phyloP scores from a whole-genome alignment of 257 asterid species.

The Nicotiana otophora region DNA sequence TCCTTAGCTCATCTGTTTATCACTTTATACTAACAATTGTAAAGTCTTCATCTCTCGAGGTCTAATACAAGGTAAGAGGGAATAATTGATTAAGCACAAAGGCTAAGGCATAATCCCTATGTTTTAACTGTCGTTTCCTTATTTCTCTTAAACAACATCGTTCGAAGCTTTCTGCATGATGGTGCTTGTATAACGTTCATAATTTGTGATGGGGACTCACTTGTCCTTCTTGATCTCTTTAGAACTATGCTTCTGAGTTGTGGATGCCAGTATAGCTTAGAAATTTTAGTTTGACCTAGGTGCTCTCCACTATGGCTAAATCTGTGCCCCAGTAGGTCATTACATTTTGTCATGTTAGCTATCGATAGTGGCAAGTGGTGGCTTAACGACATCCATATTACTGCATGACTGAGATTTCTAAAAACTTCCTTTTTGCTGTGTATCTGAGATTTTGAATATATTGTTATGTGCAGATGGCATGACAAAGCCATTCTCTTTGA shows the following conservation, averaged over 20 bases:
- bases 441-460: neutral
- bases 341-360: neutral
- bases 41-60: neutral
- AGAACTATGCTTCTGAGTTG: neutral
- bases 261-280: neutral
- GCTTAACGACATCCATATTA: neutral
- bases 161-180: neutral
- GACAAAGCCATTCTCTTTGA: conserved; percentile 87
- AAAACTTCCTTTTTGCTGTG: neutral
- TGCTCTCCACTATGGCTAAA: neutral
- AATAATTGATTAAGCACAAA: neutral
- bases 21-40: neutral
- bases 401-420: neutral
- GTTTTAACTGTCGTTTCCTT: neutral
- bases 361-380: neutral
- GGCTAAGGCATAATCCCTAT: neutral
- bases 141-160: neutral
- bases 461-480: conserved; percentile 65
- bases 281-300: neutral
- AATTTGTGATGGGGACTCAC: neutral
- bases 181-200: neutral
- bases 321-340: neutral
- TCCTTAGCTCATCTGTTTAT: neutral
- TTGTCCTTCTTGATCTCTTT: neutral
- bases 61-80: neutral